A percentile compares a stretch with the other conserved stretches of the same genome.
Evolutionary conservation across 2,329 filamentous ascomycete species (phyloP).

Genomic region (Akanthomyces lecanii): DNA sequence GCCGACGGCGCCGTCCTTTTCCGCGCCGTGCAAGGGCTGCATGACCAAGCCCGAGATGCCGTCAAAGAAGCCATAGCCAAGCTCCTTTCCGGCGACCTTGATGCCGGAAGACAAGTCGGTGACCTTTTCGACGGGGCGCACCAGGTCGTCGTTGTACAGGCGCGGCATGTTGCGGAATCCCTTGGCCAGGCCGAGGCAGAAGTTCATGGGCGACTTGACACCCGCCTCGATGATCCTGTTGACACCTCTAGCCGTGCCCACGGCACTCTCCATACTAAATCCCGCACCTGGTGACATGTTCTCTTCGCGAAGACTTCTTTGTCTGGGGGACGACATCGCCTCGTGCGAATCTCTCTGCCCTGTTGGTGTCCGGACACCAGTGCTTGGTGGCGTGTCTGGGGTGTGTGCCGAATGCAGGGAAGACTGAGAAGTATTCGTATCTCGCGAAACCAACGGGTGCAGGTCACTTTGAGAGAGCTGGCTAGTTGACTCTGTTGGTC

Average conservation of each 20-base stretch:
- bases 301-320: not conserved
- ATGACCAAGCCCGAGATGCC: constrained; percentile 77
- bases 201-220: constrained; percentile 77
- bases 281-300: constrained; percentile 17
- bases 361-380: constrained; percentile 3
- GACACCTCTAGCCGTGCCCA: constrained; percentile 64
- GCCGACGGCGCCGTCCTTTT: constrained; percentile 50
- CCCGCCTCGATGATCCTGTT: constrained; percentile 70
- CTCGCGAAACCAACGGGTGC: not conserved
- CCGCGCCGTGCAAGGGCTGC: constrained; percentile 63
- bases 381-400: not conserved
- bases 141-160: constrained; percentile 78
- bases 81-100: constrained; percentile 72
- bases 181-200: constrained; percentile 75
- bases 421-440: not conserved
- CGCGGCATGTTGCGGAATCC: constrained; percentile 86
- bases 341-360: not conserved
- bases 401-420: constrained; percentile 1
- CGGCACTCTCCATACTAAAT: constrained; percentile 49
- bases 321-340: not conserved
- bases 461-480: constrained; percentile 7
- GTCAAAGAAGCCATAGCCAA: constrained; percentile 74
- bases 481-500: constrained; percentile 3
- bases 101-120: constrained; percentile 73
- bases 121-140: constrained; percentile 74